phyloP scores from a whole-genome alignment of 805 yeast genomes.

The Huiozyma naganishii region DNA sequence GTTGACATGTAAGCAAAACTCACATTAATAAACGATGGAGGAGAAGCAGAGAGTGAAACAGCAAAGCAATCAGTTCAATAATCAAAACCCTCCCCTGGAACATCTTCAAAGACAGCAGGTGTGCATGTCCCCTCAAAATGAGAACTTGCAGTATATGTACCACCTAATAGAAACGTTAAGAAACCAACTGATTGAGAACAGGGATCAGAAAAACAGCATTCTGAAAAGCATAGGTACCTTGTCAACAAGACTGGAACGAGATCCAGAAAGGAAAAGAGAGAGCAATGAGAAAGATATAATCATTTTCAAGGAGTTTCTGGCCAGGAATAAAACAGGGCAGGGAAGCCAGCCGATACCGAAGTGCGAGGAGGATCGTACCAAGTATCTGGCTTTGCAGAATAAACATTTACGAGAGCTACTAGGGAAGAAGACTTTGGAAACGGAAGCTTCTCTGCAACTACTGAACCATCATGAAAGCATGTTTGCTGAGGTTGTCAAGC shows the following conservation, averaged over 20 bases:
- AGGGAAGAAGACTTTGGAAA: neutral
- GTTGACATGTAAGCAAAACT: neutral
- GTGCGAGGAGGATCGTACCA: neutral
- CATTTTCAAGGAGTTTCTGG: neutral
- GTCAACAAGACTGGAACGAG: neutral
- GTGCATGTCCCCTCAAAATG: neutral
- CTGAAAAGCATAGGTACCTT: neutral
- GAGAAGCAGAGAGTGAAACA: neutral
- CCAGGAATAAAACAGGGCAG: neutral
- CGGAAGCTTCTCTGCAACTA: neutral
- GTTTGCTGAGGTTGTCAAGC: neutral
- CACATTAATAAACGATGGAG: neutral
- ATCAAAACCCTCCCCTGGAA: neutral
- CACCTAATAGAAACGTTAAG: neutral
- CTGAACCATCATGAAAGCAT: neutral
- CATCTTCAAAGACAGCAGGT: neutral
- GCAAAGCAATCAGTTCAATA: neutral
- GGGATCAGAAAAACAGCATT: neutral
- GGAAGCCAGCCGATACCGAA: neutral
- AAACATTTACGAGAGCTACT: neutral
- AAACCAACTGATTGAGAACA: neutral
- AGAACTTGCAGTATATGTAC: neutral
- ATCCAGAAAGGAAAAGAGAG: neutral
- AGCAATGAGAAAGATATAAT: neutral
- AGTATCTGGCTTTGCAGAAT: neutral